phyloP scores from a whole-genome alignment of 345 rosid species.

The Gossypium anomalum region DNA sequence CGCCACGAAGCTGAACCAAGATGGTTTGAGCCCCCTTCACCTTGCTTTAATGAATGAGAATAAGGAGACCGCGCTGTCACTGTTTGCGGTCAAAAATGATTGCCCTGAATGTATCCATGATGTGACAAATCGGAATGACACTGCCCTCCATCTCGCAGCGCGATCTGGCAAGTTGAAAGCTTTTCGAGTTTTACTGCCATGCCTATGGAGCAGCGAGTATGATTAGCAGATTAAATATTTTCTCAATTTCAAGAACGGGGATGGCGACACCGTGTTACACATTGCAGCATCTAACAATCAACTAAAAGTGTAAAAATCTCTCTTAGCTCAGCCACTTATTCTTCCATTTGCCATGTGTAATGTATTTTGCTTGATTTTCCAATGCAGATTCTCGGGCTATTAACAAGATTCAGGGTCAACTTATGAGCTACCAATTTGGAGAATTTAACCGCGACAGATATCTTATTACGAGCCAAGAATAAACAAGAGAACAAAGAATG shows the following conservation, averaged over 20 bases:
- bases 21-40: conserved; percentile 15
- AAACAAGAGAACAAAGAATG: not conserved
- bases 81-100: not conserved
- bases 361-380: not conserved
- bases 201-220: not conserved
- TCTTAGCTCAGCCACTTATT: not conserved
- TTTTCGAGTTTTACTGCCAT: not conserved
- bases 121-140: conserved; percentile 7
- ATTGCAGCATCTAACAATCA: not conserved
- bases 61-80: not conserved
- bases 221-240: not conserved
- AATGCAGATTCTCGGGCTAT: not conserved
- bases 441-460: not conserved
- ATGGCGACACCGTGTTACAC: not conserved
- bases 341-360: not conserved
- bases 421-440: not conserved
- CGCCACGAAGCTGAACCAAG: conserved; percentile 14
- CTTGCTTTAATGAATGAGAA: not conserved
- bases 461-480: not conserved
- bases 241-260: not conserved
- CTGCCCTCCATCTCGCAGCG: conserved; percentile 18
- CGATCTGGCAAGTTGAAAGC: not conserved
- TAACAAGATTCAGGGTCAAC: not conserved
- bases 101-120: conserved; percentile 17
- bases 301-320: not conserved